A percentile compares a stretch with the other conserved stretches of the same genome.
phyloP scores from a whole-genome alignment of 2,329 filamentous ascomycete genomes.

The Verticillium dahliae region DNA sequence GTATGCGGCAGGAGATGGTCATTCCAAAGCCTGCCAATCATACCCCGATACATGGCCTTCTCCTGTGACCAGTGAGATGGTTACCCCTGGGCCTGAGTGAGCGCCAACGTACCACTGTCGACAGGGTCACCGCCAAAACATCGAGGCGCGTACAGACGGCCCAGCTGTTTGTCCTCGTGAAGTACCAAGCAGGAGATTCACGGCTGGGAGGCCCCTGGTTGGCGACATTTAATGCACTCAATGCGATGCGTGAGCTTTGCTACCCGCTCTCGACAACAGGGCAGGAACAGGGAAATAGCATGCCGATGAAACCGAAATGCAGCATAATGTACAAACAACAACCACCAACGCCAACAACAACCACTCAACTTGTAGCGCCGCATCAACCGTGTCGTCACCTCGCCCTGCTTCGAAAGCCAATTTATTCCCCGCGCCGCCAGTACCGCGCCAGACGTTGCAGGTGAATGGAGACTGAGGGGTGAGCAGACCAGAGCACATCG shows the following conservation, averaged over 20 bases:
- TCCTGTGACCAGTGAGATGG: neutral
- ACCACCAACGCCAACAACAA: neutral
- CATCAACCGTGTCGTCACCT: neutral
- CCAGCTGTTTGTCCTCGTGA: neutral
- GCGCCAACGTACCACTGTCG: neutral
- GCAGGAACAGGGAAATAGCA: neutral
- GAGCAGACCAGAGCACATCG: neutral
- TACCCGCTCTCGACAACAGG: neutral
- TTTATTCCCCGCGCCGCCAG: neutral
- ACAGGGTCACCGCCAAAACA: neutral
- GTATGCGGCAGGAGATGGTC: neutral
- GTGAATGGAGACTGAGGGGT: neutral
- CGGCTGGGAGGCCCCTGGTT: neutral
- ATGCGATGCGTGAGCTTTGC: neutral
- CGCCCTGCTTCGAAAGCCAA: neutral
- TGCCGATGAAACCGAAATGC: neutral
- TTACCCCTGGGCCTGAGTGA: neutral
- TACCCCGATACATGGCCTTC: neutral
- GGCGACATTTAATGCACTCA: neutral
- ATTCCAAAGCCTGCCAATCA: neutral
- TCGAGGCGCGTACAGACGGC: neutral
- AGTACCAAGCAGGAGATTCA: neutral
- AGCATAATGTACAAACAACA: neutral
- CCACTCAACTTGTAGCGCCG: no score
- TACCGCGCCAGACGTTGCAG: neutral